A percentile compares a stretch with the other conserved stretches of the same genome.
Conservation (phyloP, 1,284 basidiomycete genomes). For the Leccinum pallidistipes region DNA sequence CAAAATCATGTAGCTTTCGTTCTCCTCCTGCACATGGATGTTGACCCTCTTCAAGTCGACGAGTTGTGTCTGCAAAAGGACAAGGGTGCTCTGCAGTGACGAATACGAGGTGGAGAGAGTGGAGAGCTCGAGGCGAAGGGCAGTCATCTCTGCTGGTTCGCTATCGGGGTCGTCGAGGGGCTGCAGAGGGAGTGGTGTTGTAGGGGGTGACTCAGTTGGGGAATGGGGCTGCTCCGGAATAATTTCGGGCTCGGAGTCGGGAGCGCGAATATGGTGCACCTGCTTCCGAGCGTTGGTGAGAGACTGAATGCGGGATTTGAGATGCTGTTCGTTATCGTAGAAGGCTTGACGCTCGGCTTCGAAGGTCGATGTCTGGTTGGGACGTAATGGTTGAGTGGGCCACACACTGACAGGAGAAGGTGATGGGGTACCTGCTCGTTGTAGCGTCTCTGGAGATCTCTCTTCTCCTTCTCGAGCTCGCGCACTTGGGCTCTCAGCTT, state of each 20-base stretch:
- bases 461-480: slow-evolving; percentile 79
- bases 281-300: slow-evolving; percentile 66
- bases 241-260: slow-evolving; percentile 28
- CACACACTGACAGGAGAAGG: slow-evolving; percentile 17
- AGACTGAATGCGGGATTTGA: slow-evolving; percentile 83
- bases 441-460: slow-evolving; percentile 74
- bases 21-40: slow-evolving; percentile 84
- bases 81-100: slow-evolving; percentile 75
- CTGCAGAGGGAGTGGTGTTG: slow-evolving; percentile 34
- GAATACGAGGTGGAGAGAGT: slow-evolving; percentile 78
- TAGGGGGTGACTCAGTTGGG: slow-evolving; percentile 26
- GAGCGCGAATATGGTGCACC: slow-evolving; percentile 38
- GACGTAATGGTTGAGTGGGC: slow-evolving; percentile 12
- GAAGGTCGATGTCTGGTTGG: slow-evolving; percentile 65
- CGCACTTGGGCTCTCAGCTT: slow-evolving; percentile 75
- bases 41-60: slow-evolving; percentile 80
- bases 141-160: slow-evolving; percentile 82
- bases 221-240: slow-evolving; percentile 33
- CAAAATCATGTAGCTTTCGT: slow-evolving; percentile 92
- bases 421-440: slow-evolving; percentile 68
- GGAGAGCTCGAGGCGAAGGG: slow-evolving; percentile 73
- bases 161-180: slow-evolving; percentile 60
- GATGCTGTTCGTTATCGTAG: slow-evolving; percentile 85
- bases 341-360: slow-evolving; percentile 84
- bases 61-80: slow-evolving; percentile 73